These are phyloP conservation scores for Xylaria sp. DNA, from an alignment of 2,329 filamentous ascomycete genomes.

Conservation along the genomic window DNA sequence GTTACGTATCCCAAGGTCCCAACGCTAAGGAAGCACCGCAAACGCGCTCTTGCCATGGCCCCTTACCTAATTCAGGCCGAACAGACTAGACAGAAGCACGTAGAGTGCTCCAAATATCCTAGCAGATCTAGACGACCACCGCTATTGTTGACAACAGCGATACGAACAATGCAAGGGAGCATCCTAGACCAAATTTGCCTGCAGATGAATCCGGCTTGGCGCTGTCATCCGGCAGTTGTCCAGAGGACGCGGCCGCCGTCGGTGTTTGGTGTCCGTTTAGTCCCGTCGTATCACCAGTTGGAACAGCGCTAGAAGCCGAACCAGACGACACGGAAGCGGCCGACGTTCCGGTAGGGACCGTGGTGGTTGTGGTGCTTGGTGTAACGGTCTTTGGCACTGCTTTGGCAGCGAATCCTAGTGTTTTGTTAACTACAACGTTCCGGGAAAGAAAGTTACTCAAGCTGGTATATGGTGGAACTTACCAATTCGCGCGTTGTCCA, in stretches of 20 bases:
- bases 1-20: neutral
- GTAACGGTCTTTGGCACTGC: conserved; percentile 33
- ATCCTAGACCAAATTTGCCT: conserved; percentile 39
- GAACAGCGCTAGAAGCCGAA: conserved; percentile 30
- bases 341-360: conserved; percentile 37
- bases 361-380: conserved; percentile 33
- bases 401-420: conserved; percentile 54
- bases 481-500: conserved; percentile 74
- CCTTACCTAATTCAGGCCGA: conserved; percentile 2
- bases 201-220: conserved; percentile 44
- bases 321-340: conserved; percentile 41
- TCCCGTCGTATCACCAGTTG: conserved; percentile 42
- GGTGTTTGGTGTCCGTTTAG: conserved; percentile 54
- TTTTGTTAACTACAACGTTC: conserved; percentile 19
- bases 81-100: conserved; percentile 4
- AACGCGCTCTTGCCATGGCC: neutral
- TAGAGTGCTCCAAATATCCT: conserved; percentile 5
- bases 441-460: neutral
- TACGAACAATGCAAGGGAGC: conserved; percentile 37
- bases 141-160: conserved; percentile 41
- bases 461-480: conserved; percentile 42
- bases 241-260: conserved; percentile 36
- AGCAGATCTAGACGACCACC: conserved; percentile 40
- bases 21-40: neutral
- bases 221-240: conserved; percentile 39